phyloP scores from a whole-genome alignment of 257 asterid species.

The Solanum piurae region DNA sequence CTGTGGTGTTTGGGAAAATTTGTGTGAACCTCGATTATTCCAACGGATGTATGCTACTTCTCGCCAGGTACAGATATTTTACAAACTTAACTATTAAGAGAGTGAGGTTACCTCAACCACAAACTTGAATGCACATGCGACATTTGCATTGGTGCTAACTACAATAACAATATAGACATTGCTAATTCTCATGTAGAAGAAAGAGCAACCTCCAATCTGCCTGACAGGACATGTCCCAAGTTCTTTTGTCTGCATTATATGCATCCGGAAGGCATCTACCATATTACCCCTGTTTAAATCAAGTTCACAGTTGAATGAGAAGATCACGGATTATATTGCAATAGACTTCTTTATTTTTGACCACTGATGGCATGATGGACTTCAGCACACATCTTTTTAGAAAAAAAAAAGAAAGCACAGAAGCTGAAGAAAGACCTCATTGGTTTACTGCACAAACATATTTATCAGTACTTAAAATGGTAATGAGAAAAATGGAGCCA shows the following conservation, averaged over 20 bases:
- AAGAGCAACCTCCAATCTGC: conserved; percentile 99
- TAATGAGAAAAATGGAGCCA: background rate
- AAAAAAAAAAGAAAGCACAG: background rate
- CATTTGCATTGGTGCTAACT: conserved; percentile 98
- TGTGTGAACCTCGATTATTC: background rate
- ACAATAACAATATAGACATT: conserved; percentile 97
- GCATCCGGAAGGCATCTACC: conserved; percentile 98
- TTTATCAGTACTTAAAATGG: background rate
- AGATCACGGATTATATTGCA: background rate
- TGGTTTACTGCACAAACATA: background rate
- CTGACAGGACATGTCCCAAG: conserved; percentile 99
- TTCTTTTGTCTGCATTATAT: conserved; percentile 98
- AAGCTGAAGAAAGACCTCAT: background rate
- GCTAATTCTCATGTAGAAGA: conserved; percentile 96
- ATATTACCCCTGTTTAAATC: conserved; percentile 71
- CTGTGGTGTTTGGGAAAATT: background rate
- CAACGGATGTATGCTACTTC: background rate
- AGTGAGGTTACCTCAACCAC: conserved; percentile 80
- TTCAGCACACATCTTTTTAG: background rate
- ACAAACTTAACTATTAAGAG: background rate
- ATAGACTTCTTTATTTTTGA: background rate
- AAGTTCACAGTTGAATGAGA: background rate
- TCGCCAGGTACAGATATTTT: background rate
- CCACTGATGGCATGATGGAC: background rate
- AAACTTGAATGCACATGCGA: conserved; percentile 96